Base-by-base conservation (phyloP, 352 stramenopile genomes). In the Phytopythium mirpurense region DNA sequence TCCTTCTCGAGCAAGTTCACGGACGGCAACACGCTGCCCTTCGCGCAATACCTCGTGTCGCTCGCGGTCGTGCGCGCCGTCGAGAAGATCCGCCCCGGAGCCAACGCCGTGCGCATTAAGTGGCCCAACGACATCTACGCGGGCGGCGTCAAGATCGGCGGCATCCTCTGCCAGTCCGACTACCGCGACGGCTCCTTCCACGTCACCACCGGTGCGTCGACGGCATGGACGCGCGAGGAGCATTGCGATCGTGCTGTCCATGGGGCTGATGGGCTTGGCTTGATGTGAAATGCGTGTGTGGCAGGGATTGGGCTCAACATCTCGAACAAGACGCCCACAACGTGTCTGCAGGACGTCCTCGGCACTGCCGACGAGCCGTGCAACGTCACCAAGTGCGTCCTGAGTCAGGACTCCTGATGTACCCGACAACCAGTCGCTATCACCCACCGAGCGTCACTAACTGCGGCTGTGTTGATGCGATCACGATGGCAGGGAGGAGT, bases 81-180 rank as follows among this genome's bases (percentile, higher is more conserved):
- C 38, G 80, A 93, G 50, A 61, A 47, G 1, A 68, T 94, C n/a
- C 68, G 86, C 31, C 53, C 66, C 5, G 65, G 51, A 0, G 63
- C 55, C 5, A 86, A 74, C 26, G 66, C 80, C 34, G 85, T 96
- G 54, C 73, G 71, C 56, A 96, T 96, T 74, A 96, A 96, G 64
- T 96, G 88, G 88, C 88, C 88, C 23, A 96, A 96, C 61, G 88
- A 96, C 65, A 95, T 96, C 36, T 96, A 96, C 66, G 86, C 79
- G 29, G 71, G 93, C 57, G 78, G 79, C 51, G 72, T 86, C 69
- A 96, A 96, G 67, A 93, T 96, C 57, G 85, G 81, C 57, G 88
- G 88, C 34, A 93, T 96, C 49, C 60, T 96, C 23, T 96, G 86
- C 59, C 88, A 96, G 62, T 95, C 84, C 38, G 80, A 93, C 65